phyloP scores from a whole-genome alignment of 768 basidiomycete genomes.

The Leccinum uliginosum region DNA sequence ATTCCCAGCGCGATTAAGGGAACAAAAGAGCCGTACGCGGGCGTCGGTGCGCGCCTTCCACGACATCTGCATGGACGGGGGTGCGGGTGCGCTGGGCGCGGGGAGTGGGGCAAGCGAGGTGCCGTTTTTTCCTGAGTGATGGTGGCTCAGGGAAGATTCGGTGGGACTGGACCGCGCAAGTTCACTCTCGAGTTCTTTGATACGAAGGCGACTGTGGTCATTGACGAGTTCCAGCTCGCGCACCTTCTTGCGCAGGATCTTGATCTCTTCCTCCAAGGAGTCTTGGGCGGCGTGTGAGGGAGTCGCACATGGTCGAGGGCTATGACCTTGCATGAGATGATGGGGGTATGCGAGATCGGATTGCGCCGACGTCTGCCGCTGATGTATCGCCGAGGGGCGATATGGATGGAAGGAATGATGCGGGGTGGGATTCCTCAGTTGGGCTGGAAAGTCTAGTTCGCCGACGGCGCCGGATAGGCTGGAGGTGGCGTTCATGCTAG shows the following conservation, averaged over 20 bases:
- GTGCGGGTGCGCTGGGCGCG: conserved; percentile 31
- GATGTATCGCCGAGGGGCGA: conserved; percentile 20
- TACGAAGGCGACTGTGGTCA: conserved; percentile 44
- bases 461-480: conserved; percentile 63
- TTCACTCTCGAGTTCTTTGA: conserved; percentile 45
- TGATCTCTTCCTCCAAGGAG: conserved; percentile 46
- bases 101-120: conserved; percentile 14
- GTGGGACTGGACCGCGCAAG: conserved; percentile 32
- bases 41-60: conserved; percentile 76
- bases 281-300: conserved; percentile 16
- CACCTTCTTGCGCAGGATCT: conserved; percentile 51
- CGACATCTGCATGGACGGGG: conserved; percentile 43
- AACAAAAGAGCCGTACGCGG: conserved; percentile 68
- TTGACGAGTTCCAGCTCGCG: conserved; percentile 62
- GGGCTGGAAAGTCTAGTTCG: conserved; percentile 40
- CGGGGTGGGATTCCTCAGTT: conserved; percentile 27
- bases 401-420: conserved; percentile 27
- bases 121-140: conserved; percentile 2
- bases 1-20: conserved; percentile 82
- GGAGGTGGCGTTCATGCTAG: conserved; percentile 42
- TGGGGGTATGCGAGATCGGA: conserved; percentile 19
- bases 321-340: conserved; percentile 12
- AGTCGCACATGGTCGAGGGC: conserved; percentile 18
- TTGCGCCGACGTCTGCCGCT: conserved; percentile 20
- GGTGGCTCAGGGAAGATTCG: conserved; percentile 21